These are phyloP conservation scores for Mycosphaerella sp. DNA, from an alignment of 2,329 filamentous ascomycete species.

Conservation along the genomic window DNA sequence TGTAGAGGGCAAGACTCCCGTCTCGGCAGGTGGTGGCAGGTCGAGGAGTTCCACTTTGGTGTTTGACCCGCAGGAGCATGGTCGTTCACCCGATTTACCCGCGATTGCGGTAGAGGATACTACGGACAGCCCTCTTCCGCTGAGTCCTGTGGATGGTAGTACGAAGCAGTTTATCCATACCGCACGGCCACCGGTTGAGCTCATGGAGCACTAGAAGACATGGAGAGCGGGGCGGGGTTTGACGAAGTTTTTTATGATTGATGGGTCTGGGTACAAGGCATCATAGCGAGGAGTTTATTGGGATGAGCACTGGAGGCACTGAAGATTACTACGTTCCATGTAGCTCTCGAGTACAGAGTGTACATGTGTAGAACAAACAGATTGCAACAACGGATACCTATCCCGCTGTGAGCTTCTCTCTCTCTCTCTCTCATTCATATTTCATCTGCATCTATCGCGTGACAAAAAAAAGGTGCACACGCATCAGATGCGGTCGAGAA, in stretches of 20 bases:
- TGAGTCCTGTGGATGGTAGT: slow-evolving; percentile 43
- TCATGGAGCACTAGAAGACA: slow-evolving; percentile 41
- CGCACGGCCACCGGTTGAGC: slow-evolving; percentile 50
- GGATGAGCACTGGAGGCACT: neutral
- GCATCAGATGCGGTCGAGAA: neutral
- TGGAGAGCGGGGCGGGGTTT: neutral
- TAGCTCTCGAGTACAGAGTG: neutral
- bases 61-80: slow-evolving; percentile 57
- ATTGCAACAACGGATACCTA: too few species aligned
- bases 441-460: too few species aligned
- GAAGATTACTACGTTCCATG: neutral
- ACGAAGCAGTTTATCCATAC: slow-evolving; percentile 47
- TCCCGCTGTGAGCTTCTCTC: too few species aligned
- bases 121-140: slow-evolving; percentile 41
- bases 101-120: slow-evolving; percentile 60
- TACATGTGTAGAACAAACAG: neutral
- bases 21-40: slow-evolving; percentile 25
- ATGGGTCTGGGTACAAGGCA: neutral
- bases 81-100: slow-evolving; percentile 52
- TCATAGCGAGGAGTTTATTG: slow-evolving; percentile 6
- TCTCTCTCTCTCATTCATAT: too few species aligned
- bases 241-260: neutral
- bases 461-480: too few species aligned
- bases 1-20: slow-evolving; percentile 16
- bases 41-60: slow-evolving; percentile 52